Evolutionary conservation across 768 basidiomycete genomes (phyloP), one percentile per base, ranked within the genome.

Genomic region (Ramaria sp.): DNA sequence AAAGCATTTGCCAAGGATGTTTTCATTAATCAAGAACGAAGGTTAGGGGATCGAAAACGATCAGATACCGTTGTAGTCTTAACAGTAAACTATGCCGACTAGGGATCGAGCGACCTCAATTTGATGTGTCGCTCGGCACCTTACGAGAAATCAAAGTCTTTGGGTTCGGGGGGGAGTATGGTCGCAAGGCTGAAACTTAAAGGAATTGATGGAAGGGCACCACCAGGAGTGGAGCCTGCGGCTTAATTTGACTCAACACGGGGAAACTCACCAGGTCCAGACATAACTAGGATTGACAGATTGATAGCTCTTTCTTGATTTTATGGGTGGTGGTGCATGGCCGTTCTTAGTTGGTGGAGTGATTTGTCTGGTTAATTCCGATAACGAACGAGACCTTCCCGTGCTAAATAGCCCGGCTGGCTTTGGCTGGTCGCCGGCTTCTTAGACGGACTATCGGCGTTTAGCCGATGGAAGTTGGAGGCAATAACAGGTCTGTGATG

Each of bases 321-420:
- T 79, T 79, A 81, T 84, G 82, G 83, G 82, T 84, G 83, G 83
- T 85, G 82, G 83, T 86, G 83, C 83, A 86, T 86, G 83, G 84
- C 83, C 81, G 79, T 86, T 86, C 83, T 84, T 86, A 84, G 83
- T 86, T 86, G 79, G 81, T 72, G 85, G 84, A 88, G 86, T 87
- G 87, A 88, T 88, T 88, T 88, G 87, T 89, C 88, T 88, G 87
- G 86, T 88, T 88, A 88, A 89, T 88, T 88, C 84, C 81, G 85
- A 88, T 88, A 87, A 87, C 81, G 82, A 88, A 86, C 80, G 84
- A 88, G 85, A 88, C 86, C 83, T 86, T 85, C 83, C 83, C 83
- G 83, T 86, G 84, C 86, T 87, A 85, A 88, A 86, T 88, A 88
- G 85, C 77, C 83, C 75, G 81, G 79, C 77, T 71, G 78, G 77